Evolutionary conservation across 2,329 filamentous ascomycete species (phyloP).

Genomic region (Epichloe bromicola): DNA sequence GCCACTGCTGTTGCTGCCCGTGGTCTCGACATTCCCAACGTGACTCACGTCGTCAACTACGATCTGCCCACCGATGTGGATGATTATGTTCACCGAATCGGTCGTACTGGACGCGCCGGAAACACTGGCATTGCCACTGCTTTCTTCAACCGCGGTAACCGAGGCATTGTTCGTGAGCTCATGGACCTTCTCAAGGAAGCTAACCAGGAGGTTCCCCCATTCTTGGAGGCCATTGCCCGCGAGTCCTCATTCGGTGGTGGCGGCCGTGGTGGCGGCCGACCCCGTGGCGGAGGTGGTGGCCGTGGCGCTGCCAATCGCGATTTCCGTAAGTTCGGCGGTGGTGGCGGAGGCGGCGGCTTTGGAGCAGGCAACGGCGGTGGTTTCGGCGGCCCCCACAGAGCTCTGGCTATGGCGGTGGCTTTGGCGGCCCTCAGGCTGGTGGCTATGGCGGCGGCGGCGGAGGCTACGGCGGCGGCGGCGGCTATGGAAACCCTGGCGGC

Average conservation of each 20-base stretch:
- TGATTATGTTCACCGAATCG: slow-evolving; percentile 97
- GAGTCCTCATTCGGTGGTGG: slow-evolving; percentile 78
- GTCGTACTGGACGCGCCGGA: slow-evolving; percentile 98
- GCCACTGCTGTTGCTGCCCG: slow-evolving; percentile 90
- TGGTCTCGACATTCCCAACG: slow-evolving; percentile 89
- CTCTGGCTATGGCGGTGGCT: slow-evolving; percentile 27
- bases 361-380: slow-evolving; percentile 28
- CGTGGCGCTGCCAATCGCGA: slow-evolving; percentile 70
- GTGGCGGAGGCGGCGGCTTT: slow-evolving; percentile 25
- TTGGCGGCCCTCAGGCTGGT: slow-evolving; percentile 21
- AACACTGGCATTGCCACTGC: slow-evolving; percentile 97
- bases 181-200: slow-evolving; percentile 98
- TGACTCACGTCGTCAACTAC: slow-evolving; percentile 97
- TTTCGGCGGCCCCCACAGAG: slow-evolving; percentile 16
- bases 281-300: slow-evolving; percentile 44
- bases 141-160: slow-evolving; percentile 99
- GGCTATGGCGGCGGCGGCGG: slow-evolving; percentile 26
- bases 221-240: slow-evolving; percentile 94
- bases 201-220: slow-evolving; percentile 88
- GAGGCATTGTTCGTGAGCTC: slow-evolving; percentile 90
- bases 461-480: slow-evolving; percentile 32
- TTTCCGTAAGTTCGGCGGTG: slow-evolving; percentile 65
- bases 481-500: slow-evolving; percentile 57
- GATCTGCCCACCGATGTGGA: slow-evolving; percentile 98
- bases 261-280: slow-evolving; percentile 45